Evolutionary conservation across 441 rosid genomes (phyloP).

Genomic region (Monsonia emarginata): DNA sequence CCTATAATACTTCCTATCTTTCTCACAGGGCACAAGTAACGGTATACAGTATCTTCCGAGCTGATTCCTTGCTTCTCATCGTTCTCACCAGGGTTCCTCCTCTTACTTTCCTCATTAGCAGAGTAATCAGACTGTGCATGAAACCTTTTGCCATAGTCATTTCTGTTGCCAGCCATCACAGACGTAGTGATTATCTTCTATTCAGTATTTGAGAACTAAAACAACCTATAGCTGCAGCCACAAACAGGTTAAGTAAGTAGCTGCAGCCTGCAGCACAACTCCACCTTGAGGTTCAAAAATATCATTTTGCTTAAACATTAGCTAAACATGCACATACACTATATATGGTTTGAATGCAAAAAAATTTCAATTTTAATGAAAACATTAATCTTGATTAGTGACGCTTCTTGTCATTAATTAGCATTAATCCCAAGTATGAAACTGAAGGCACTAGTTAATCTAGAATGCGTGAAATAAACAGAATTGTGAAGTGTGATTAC

Average conservation of each 20-base stretch:
- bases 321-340: neutral
- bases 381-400: no score
- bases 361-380: no score
- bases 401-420: no score
- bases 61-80: constrained; percentile 53
- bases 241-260: neutral
- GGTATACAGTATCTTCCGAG: constrained; percentile 62
- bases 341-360: neutral
- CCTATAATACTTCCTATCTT: constrained; percentile 95
- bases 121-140: constrained; percentile 56
- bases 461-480: no score
- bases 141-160: constrained; percentile 66
- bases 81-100: constrained; percentile 61
- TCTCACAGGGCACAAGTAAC: constrained; percentile 72
- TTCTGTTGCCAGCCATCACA: constrained; percentile 67
- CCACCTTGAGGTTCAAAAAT: neutral
- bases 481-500: no score
- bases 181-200: neutral
- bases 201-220: neutral
- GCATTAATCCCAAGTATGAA: no score
- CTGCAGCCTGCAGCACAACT: no score
- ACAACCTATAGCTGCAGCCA: neutral
- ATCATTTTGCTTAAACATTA: neutral
- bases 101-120: constrained; percentile 55
- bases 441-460: no score